Evolutionary conservation across 2,329 filamentous ascomycete species (phyloP), one percentile per base, ranked within the genome.

Genomic region (Colletotrichum eleusines): DNA sequence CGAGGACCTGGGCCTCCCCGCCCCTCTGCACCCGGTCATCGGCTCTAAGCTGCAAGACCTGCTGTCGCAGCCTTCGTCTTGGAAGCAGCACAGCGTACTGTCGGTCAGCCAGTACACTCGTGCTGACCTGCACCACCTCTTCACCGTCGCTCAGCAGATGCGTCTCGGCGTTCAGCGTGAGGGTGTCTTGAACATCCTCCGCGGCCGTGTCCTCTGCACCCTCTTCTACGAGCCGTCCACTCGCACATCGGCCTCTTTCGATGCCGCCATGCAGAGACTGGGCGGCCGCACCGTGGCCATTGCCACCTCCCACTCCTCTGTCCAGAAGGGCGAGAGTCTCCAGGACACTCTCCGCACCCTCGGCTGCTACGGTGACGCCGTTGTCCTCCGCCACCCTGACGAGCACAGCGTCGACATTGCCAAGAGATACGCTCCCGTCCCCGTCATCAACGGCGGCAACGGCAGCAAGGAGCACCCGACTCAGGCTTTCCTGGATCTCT

Each of bases 171-270:
- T 98, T 38, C 94, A 98, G 83, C 92, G 95, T 60, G 92, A 97
- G 77, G 96, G 96, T 71, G 92, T 96, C 38, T 87, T 99, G 61
- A 92, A 96, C 77, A 87, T 97, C 67, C 89, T 99, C 72, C 93
- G 92, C 76, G 94, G 95, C 35, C 91, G 93, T 55, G 89, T 99
- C 16, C 88, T 99, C 46, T 94, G 92, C 83, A 96, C 94, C 2
- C 90, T 99, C 84, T 99, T 99, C 88, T 99, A 95, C 82, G 96
- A 99, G 86, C 96, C 96, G 2, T 98, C 95, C 0, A 99, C 96
- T 3, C 90, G 96, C 65, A 99, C 96, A 6, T 98, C 95, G 16
- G 90, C 93, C 46, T 99, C 96, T 4, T 99, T 99, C 77, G 96
- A 99, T 79, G 93, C 95, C 67, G 96, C 96, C 51, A 99, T 99